Evolutionary conservation across 768 basidiomycete species (phyloP).

Genomic region (Tulasnella sp.): DNA sequence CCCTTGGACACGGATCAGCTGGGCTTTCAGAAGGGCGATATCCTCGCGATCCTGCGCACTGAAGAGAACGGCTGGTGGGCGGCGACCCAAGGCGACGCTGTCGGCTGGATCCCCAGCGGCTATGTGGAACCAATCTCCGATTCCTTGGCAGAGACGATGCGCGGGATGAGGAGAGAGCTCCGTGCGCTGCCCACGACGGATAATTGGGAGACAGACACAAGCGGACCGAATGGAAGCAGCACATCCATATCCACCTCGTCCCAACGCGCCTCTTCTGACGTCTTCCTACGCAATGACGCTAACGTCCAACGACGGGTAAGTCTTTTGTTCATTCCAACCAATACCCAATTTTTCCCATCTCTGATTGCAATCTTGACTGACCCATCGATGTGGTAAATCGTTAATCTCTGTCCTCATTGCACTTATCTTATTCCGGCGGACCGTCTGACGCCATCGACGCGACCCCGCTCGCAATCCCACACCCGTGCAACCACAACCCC

Average conservation of each 20-base stretch:
- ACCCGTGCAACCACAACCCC: neutral
- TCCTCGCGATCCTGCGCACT: conserved; percentile 23
- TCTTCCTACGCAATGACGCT: neutral
- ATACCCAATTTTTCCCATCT: neutral
- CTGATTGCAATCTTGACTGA: conserved; percentile 21
- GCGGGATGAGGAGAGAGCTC: conserved; percentile 13
- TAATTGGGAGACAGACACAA: conserved; percentile 17
- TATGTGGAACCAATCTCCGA: conserved; percentile 28
- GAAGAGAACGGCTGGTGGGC: conserved; percentile 29
- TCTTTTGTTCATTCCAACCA: neutral
- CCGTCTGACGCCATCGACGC: neutral
- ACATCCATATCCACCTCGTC: neutral
- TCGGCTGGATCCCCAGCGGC: conserved; percentile 23
- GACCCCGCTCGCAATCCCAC: no score
- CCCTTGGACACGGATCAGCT: conserved; percentile 17
- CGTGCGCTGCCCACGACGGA: neutral
- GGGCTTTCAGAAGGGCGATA: conserved; percentile 23
- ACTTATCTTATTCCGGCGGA: conserved; percentile 1
- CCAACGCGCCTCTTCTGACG: neutral
- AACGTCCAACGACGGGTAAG: conserved; percentile 4
- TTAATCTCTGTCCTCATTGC: neutral
- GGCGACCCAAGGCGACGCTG: neutral
- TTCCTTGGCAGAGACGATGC: conserved; percentile 17
- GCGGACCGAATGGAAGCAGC: neutral
- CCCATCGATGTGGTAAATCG: conserved; percentile 9